Percentiles rank a stretch among this genome's conserved stretches.
Conservation (phyloP, 306 rosid genomes). For the Cotoneaster glaucophyllus region DNA sequence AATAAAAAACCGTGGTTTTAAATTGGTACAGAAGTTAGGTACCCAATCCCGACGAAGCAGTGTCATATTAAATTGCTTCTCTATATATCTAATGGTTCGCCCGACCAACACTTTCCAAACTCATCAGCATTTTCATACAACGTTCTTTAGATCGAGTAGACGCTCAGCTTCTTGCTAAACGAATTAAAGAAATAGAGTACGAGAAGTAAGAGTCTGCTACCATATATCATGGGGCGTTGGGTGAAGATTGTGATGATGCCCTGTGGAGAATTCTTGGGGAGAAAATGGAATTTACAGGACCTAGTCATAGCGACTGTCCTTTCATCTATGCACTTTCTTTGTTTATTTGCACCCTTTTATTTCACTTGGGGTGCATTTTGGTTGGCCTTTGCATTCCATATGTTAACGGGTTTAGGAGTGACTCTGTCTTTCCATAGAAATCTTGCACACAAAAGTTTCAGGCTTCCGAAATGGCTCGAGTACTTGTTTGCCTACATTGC, state of each 20-base stretch:
- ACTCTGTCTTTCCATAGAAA: constrained; percentile 72
- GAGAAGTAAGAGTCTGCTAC: too few species aligned
- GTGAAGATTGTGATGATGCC: not conserved
- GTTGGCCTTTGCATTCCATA: constrained; percentile 45
- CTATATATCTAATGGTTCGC: not conserved
- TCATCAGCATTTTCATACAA: too few species aligned
- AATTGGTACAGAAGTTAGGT: too few species aligned
- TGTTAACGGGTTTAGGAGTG: constrained; percentile 61
- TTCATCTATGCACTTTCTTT: constrained; percentile 43
- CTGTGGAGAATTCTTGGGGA: constrained; percentile 27
- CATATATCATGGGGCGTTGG: not conserved
- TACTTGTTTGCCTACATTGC: constrained; percentile 70
- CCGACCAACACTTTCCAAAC: not conserved
- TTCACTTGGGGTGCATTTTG: constrained; percentile 59
- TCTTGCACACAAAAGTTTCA: constrained; percentile 76
- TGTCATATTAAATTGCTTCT: not conserved
- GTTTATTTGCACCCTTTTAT: constrained; percentile 60
- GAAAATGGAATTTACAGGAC: constrained; percentile 66
- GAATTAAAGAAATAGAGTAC: too few species aligned
- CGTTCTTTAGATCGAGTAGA: too few species aligned
- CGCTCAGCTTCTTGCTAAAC: too few species aligned
- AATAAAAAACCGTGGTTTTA: too few species aligned
- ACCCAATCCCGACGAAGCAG: too few species aligned
- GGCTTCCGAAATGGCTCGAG: constrained; percentile 80
- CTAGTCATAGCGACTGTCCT: constrained; percentile 47